phyloP scores from a whole-genome alignment of 768 basidiomycete genomes.

The Phaeotremella skinneri region DNA sequence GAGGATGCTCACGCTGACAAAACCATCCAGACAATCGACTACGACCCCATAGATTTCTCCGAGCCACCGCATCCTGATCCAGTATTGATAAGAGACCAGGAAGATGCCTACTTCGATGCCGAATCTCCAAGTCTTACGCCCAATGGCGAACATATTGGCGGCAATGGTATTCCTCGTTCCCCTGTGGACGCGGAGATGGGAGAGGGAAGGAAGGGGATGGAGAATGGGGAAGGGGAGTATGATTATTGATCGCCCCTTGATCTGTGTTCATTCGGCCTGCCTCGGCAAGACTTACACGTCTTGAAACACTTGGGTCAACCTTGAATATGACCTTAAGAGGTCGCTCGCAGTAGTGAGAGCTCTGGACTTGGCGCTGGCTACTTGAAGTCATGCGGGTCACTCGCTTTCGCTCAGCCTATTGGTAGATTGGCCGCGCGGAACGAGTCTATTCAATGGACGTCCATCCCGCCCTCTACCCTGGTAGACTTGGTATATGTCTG shows the following conservation, averaged over 20 bases:
- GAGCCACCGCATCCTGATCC: conserved; percentile 40
- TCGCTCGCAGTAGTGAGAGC: too few relatives aligned
- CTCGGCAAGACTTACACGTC: too few relatives aligned
- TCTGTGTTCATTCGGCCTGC: too few relatives aligned
- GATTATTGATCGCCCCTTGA: conserved; percentile 18
- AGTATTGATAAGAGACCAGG: conserved; percentile 32
- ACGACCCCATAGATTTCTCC: conserved; percentile 42
- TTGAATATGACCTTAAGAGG: too few relatives aligned
- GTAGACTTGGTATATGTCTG: too few relatives aligned
- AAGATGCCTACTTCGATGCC: conserved; percentile 48
- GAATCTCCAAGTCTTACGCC: conserved; percentile 35
- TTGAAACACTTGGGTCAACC: too few relatives aligned
- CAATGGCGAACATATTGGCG: conserved; percentile 13
- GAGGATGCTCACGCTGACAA: not conserved
- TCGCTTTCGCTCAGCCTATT: too few relatives aligned
- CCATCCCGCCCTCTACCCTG: too few relatives aligned
- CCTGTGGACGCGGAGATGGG: not conserved
- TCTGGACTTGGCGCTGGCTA: too few relatives aligned
- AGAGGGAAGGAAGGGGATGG: conserved; percentile 7
- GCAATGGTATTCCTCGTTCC: not conserved
- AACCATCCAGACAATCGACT: conserved; percentile 39
- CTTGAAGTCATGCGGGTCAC: too few relatives aligned
- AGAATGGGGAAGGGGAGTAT: conserved; percentile 30
- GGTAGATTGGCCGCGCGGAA: too few relatives aligned
- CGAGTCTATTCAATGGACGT: too few relatives aligned